Base-by-base conservation (phyloP, 495 filamentous ascomycete species). In the Neurospora sp. region DNA sequence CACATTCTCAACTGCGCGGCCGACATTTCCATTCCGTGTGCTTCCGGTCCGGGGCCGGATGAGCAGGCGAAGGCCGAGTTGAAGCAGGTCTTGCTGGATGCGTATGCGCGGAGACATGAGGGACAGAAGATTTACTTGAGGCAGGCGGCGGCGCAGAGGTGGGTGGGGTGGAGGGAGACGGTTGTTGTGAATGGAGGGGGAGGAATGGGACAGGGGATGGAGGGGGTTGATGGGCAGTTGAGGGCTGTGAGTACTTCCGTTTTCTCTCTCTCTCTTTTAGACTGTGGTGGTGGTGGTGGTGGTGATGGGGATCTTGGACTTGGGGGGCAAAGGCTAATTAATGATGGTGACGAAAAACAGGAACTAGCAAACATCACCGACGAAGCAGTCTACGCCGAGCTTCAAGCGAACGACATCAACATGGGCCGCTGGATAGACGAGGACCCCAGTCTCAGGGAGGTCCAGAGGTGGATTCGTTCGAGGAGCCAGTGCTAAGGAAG, bases 81-180 rank as follows among this genome's bases (percentile, higher is more conserved):
- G 74, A 89, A 89, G 82, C 88, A 92, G 92, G 88, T 96, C 71
- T 88, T 93, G 66, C 85, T 92, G 66, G 94, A 97, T 75, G 90
- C 92, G 48, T 90, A 88, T 76, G 86, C 91, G 20, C 89, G 94
- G 70, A 88, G 94, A 69, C 94, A 96, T 85, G 91, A 93, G 81
- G 93, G 88, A 42, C 93, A 96, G 79, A 92, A 91, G 80, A 93
- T 94, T 73, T 94, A 94, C 76, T 87, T 95, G 20, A 90, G 91
- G 38, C 91, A 92, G 48, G 88, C 88, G 5, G 93, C 93, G 16
- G 92, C 90, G 22, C 88, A 89, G 76, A 87, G 92, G 79, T 97
- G 94, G 94, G 83, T 92, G 75, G 90, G 93, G 75, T 88, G 90
- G 76, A 88, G 94, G 46, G 86, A 90, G 22, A 83, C 84, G 42